Evolutionary conservation across 2,329 filamentous ascomycete species (phyloP).

Genomic region (Epichloe typhina): DNA sequence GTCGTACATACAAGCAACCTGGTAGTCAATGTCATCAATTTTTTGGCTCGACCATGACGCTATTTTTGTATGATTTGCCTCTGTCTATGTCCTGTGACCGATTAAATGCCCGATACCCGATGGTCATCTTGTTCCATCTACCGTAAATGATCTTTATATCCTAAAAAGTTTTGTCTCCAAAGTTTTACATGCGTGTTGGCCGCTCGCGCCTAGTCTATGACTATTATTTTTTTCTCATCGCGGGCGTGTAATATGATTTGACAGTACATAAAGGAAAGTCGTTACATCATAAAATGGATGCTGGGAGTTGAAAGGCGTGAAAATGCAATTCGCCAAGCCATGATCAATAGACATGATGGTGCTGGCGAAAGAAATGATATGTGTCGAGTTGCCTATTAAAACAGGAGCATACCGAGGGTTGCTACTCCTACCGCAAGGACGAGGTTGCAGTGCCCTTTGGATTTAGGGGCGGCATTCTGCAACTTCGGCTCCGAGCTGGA

Average conservation of each 20-base stretch:
- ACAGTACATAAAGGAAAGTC: slow-evolving; percentile 1
- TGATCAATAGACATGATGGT: neutral
- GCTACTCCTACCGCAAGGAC: slow-evolving; percentile 15
- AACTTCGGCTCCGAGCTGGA: slow-evolving; percentile 19
- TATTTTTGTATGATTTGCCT: neutral
- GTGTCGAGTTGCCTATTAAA: neutral
- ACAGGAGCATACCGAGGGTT: slow-evolving; percentile 10
- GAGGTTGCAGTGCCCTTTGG: slow-evolving; percentile 8
- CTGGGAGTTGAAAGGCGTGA: neutral
- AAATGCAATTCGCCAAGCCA: neutral
- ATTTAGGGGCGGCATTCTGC: slow-evolving; percentile 22
- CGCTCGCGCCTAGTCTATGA: neutral
- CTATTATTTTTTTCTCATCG: slow-evolving; percentile 10
- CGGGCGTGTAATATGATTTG: slow-evolving; percentile 22
- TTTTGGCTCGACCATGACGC: neutral
- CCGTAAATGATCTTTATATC: neutral
- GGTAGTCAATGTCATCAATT: no score
- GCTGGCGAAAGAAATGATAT: no score
- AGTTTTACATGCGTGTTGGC: neutral
- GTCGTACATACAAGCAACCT: neutral
- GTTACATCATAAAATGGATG: neutral
- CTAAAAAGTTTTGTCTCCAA: neutral
- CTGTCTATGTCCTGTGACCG: neutral
- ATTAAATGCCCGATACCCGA: neutral
- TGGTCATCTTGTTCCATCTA: neutral